phyloP scores from a whole-genome alignment of 257 asterid species.

The Nicotiana paniculata region DNA sequence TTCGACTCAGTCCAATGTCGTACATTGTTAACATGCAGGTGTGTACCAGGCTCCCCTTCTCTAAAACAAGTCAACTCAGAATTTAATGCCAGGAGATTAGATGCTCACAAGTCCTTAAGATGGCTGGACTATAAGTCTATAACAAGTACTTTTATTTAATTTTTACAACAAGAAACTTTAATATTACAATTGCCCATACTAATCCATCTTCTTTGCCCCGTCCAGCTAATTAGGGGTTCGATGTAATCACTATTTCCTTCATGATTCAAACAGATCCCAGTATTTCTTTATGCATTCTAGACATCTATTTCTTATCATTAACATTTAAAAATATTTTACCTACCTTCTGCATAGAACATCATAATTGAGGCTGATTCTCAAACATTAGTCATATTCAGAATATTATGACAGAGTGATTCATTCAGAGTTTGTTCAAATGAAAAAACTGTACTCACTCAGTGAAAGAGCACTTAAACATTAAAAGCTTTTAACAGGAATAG shows the following conservation, averaged over 20 bases:
- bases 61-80: background rate
- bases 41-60: background rate
- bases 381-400: background rate
- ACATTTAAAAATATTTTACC: background rate
- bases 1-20: background rate
- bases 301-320: background rate
- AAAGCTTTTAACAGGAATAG: background rate
- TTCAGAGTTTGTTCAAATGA: background rate
- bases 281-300: background rate
- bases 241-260: background rate
- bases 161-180: background rate
- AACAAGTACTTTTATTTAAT: background rate
- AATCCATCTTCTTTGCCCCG: background rate
- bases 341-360: background rate
- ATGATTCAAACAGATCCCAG: background rate
- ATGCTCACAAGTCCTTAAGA: background rate
- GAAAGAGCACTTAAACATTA: conserved; percentile 1
- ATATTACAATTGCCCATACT: background rate
- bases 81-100: background rate
- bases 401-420: background rate
- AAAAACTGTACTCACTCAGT: background rate
- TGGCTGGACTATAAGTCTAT: background rate
- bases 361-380: background rate
- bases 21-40: background rate
- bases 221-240: background rate